Evolutionary conservation across 306 rosid genomes (phyloP).

Genomic region (Quercus berberidifolia): DNA sequence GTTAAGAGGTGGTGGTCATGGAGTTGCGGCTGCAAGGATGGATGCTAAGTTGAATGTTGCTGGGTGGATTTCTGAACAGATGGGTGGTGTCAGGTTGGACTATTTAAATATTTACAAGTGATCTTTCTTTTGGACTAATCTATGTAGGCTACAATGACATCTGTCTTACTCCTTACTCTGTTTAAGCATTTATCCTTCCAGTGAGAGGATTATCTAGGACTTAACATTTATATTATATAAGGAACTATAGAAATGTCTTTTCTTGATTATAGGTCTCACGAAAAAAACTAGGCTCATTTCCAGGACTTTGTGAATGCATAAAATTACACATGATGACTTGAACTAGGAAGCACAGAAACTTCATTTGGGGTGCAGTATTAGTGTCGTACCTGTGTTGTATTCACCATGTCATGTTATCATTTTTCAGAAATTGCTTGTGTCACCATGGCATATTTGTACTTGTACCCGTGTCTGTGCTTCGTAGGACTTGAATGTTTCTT

Average conservation of each 20-base stretch:
- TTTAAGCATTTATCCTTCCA: neutral
- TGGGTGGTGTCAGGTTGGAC: constrained; percentile 95
- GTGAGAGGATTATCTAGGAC: neutral
- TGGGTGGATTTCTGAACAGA: constrained; percentile 93
- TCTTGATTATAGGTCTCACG: neutral
- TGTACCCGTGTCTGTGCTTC: too few species aligned
- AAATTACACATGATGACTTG: neutral
- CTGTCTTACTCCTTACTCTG: neutral
- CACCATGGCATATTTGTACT: too few species aligned
- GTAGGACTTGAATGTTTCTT: neutral
- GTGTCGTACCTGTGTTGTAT: too few species aligned
- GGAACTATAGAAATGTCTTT: neutral
- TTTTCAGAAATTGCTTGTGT: too few species aligned
- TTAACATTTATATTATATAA: neutral
- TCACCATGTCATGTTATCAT: too few species aligned
- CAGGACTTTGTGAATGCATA: neutral
- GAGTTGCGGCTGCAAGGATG: constrained; percentile 97
- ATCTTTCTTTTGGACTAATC: constrained; percentile 6
- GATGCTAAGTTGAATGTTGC: constrained; percentile 88
- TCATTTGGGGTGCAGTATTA: too few species aligned
- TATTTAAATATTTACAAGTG: constrained; percentile 18
- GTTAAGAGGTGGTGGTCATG: constrained; percentile 96
- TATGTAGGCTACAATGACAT: neutral
- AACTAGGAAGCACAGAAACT: too few species aligned
- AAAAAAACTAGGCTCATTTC: neutral